A percentile compares a stretch with the other conserved stretches of the same genome.
Conservation (phyloP, 2,329 filamentous ascomycete species). For the Byssothecium circinans region DNA sequence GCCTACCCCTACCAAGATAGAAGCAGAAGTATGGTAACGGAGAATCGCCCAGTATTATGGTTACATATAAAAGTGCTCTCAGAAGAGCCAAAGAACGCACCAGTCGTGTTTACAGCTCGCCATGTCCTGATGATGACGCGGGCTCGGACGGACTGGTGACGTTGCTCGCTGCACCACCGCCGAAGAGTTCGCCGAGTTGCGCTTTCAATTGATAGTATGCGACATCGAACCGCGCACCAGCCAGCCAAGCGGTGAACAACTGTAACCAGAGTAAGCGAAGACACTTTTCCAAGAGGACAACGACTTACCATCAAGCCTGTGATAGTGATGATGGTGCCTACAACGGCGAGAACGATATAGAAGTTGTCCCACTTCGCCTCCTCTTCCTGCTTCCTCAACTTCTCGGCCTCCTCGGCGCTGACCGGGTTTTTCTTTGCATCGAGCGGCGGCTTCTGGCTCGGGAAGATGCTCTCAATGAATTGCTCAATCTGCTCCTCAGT, state of each 20-base stretch:
- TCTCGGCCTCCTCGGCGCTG: constrained; percentile 59
- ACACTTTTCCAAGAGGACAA: neutral
- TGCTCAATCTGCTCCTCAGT: constrained; percentile 72
- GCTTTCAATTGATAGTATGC: constrained; percentile 61
- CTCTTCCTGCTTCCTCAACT: constrained; percentile 54
- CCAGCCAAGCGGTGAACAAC: constrained; percentile 75
- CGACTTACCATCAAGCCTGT: constrained; percentile 76
- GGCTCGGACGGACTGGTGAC: neutral
- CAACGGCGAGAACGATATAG: constrained; percentile 67
- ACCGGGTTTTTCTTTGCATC: constrained; percentile 29
- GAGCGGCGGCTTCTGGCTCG: constrained; percentile 70
- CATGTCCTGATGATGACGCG: constrained; percentile 32
- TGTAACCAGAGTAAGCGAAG: constrained; percentile 45
- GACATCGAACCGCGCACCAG: constrained; percentile 82
- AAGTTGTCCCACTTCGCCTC: constrained; percentile 59
- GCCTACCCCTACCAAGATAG: constrained; percentile 12
- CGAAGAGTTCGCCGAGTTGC: constrained; percentile 46
- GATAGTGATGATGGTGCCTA: constrained; percentile 70
- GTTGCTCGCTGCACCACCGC: constrained; percentile 10
- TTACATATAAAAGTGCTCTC: constrained; percentile 31
- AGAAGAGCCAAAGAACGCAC: constrained; percentile 1
- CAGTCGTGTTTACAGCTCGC: constrained; percentile 44
- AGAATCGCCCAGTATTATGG: constrained; percentile 27
- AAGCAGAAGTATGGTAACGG: constrained; percentile 10
- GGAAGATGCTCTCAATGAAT: constrained; percentile 93